Evolutionary conservation across 2,329 filamentous ascomycete genomes (phyloP), one percentile per base, ranked within the genome.

Genomic region (Xylariaceae sp.): DNA sequence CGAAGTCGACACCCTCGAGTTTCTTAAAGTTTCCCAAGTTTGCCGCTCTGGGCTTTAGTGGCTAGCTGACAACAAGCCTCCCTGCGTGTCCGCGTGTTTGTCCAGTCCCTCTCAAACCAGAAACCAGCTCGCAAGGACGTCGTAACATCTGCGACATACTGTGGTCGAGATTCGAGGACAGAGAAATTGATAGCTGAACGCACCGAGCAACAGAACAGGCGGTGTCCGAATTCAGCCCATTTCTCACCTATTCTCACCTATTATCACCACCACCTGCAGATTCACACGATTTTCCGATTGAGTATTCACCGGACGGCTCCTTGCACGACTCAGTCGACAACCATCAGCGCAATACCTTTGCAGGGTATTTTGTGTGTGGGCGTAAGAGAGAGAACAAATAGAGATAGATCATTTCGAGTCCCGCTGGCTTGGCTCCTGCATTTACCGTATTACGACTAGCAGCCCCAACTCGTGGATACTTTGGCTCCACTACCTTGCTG

Each of bases 271-370:
- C n/a, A n/a, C n/a, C n/a, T n/a, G n/a, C n/a, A n/a, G n/a, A n/a
- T n/a, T n/a, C n/a, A n/a, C n/a, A n/a, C n/a, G n/a, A n/a, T n/a
- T n/a, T n/a, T n/a, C n/a, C n/a, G n/a, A n/a, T n/a, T 36, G 16
- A 26, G 31, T 23, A 14, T 28, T 45, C 28, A 46, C 46, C 21
- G 29, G 26, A 26, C 21, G 19, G 33, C 40, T 31, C 23, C 36
- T 19, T 6, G 37, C 48, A 33, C 53, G 45, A 53, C 48, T 53
- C 53, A 57, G 49, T 45, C 48, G 40, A 33, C 16, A 39, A 24
- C 24, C 5, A 33, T 21, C 47, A 41, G 39, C 39, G 51, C 46
- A 21, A 46, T 50, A 55, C 51, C 26, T 49, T 43, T n/a, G n/a
- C n/a, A n/a, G n/a, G n/a, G n/a, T n/a, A n/a, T n/a, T n/a, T n/a